Percentiles rank a stretch among this genome's conserved stretches.
Evolutionary conservation across 768 basidiomycete genomes (phyloP).

Genomic region (Lentinula guzmanii): DNA sequence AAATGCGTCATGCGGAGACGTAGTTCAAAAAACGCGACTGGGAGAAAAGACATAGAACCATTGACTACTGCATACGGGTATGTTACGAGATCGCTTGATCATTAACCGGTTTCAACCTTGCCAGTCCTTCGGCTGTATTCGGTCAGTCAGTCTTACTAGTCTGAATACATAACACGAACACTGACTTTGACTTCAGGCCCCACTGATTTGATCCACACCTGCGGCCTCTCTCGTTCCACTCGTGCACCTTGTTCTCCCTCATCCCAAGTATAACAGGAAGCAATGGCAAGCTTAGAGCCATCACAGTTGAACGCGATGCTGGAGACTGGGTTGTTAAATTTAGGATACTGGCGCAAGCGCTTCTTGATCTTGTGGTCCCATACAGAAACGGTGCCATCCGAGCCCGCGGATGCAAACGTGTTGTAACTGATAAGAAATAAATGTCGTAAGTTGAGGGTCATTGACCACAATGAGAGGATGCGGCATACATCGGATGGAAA

Average conservation of each 20-base stretch:
- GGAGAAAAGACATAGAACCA: background rate
- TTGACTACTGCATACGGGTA: background rate
- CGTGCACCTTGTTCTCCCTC: constrained; percentile 65
- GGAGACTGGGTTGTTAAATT: constrained; percentile 70
- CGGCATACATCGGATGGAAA: constrained; percentile 77
- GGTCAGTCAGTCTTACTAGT: background rate
- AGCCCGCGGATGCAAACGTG: constrained; percentile 94
- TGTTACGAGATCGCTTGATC: background rate
- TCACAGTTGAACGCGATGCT: constrained; percentile 80
- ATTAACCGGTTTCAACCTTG: background rate
- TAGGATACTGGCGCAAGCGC: constrained; percentile 84
- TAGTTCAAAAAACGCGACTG: background rate
- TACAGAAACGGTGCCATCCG: constrained; percentile 88
- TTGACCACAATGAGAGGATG: background rate
- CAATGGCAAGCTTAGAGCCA: constrained; percentile 79
- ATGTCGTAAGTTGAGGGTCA: background rate
- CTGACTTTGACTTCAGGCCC: constrained; percentile 78
- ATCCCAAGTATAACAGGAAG: constrained; percentile 86
- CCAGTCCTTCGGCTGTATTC: background rate
- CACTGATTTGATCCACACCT: constrained; percentile 53
- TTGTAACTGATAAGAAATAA: constrained; percentile 51
- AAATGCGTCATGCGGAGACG: background rate
- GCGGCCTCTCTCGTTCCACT: constrained; percentile 57
- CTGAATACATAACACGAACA: background rate
- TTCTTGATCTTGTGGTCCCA: constrained; percentile 99